Evolutionary conservation across 495 filamentous ascomycete genomes (phyloP).

Genomic region (Penicillium steckii): DNA sequence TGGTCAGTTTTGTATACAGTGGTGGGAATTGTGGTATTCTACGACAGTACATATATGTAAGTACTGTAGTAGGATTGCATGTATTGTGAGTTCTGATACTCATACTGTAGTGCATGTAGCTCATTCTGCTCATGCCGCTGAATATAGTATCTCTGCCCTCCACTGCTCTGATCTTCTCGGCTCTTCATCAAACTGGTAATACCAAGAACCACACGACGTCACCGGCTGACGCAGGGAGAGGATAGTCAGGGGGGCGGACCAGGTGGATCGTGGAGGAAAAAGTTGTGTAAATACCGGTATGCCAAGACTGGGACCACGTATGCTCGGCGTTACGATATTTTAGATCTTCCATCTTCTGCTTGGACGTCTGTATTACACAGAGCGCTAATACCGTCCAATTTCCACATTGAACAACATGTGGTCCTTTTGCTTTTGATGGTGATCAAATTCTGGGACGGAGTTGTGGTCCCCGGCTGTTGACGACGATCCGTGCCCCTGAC

Average conservation of each 20-base stretch:
- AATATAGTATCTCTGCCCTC: too few species aligned
- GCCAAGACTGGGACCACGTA: conserved; percentile 16
- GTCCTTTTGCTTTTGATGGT: not conserved
- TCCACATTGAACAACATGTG: not conserved
- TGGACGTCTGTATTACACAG: not conserved
- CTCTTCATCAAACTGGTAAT: not conserved
- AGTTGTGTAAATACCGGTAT: conserved; percentile 10
- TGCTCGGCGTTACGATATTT: conserved; percentile 6
- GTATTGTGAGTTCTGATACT: too few species aligned
- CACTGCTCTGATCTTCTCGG: too few species aligned
- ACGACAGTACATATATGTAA: too few species aligned
- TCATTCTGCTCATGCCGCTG: too few species aligned
- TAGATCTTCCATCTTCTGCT: too few species aligned
- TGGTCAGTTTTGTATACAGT: not conserved
- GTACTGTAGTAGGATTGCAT: not conserved
- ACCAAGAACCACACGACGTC: conserved; percentile 22
- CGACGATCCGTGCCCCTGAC: conserved; percentile 24
- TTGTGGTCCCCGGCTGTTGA: not conserved
- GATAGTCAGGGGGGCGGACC: conserved; percentile 25
- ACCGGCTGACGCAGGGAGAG: conserved; percentile 28
- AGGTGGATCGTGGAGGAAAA: conserved; percentile 4
- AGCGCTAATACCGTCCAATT: too few species aligned
- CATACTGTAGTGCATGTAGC: too few species aligned
- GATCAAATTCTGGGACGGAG: not conserved
- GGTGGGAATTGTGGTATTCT: too few species aligned